phyloP scores from a whole-genome alignment of 2,329 filamentous ascomycete genomes.

The Cercospora citrullina region DNA sequence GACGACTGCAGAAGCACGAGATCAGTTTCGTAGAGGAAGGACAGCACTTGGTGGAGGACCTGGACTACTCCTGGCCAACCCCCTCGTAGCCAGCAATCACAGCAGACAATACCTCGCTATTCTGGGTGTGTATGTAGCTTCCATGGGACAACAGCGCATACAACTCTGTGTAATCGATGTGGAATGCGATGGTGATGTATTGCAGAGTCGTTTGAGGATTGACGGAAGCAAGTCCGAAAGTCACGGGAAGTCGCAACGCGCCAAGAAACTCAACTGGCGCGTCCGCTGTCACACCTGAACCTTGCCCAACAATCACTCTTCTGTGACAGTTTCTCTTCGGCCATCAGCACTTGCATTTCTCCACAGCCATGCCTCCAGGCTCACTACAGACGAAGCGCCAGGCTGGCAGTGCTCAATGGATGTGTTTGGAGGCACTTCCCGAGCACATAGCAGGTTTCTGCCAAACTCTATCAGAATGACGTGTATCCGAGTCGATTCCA shows the following conservation, averaged over 20 bases:
- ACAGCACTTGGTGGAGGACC: background rate
- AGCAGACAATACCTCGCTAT: background rate
- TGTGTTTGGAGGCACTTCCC: background rate
- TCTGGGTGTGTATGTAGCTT: background rate
- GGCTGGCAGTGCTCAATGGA: background rate
- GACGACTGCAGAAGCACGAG: background rate
- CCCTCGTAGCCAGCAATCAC: background rate
- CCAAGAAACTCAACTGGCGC: constrained; percentile 1
- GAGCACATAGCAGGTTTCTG: constrained; percentile 12
- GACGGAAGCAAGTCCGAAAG: background rate
- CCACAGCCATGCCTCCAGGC: background rate
- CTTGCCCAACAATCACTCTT: background rate
- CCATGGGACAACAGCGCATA: background rate
- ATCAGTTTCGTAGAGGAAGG: background rate
- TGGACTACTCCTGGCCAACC: background rate
- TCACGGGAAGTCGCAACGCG: background rate
- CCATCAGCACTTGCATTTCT: background rate
- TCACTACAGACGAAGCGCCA: background rate
- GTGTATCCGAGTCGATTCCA: constrained; percentile 7
- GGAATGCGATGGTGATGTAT: background rate
- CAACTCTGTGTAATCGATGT: background rate
- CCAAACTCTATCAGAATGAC: constrained; percentile 20
- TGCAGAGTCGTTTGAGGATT: background rate
- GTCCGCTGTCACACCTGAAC: background rate
- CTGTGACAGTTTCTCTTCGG: background rate